Conservation (phyloP, 805 yeast genomes). For the Candida berthetii region DNA sequence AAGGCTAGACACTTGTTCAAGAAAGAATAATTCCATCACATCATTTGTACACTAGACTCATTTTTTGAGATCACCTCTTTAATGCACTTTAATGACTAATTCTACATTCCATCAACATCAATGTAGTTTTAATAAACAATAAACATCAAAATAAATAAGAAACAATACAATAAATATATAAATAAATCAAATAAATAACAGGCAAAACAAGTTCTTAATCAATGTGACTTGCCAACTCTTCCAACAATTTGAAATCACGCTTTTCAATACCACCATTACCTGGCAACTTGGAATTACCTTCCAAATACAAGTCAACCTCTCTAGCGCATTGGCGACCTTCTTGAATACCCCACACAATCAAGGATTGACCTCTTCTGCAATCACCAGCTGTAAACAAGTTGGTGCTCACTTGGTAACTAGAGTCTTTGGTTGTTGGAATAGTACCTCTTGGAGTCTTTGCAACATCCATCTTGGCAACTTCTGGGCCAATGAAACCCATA, state of each 20-base stretch:
- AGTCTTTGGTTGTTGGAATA: slow-evolving; percentile 45
- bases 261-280: slow-evolving; percentile 91
- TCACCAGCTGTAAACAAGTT: slow-evolving; percentile 96
- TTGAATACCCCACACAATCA: slow-evolving; percentile 99
- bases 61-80: too few species aligned
- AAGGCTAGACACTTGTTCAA: slow-evolving; percentile 40
- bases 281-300: slow-evolving; percentile 79
- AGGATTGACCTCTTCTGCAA: slow-evolving; percentile 97
- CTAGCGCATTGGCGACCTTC: slow-evolving; percentile 99
- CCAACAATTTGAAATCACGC: slow-evolving; percentile 71
- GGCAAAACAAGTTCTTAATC: background rate
- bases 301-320: slow-evolving; percentile 75
- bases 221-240: slow-evolving; percentile 50
- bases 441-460: slow-evolving; percentile 83
- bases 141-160: too few species aligned
- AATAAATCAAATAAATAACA: background rate
- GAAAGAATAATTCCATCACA: slow-evolving; percentile 4
- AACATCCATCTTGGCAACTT: slow-evolving; percentile 62
- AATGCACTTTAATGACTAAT: too few species aligned
- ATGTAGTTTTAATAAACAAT: too few species aligned
- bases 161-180: background rate
- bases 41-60: too few species aligned
- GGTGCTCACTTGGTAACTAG: slow-evolving; percentile 64
- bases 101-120: background rate
- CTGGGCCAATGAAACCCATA: slow-evolving; percentile 98